Percentiles rank a stretch among this genome's conserved stretches.
These are phyloP conservation scores for Alternaria gansuensis DNA, from an alignment of 2,329 filamentous ascomycete genomes.

Conservation along the genomic window DNA sequence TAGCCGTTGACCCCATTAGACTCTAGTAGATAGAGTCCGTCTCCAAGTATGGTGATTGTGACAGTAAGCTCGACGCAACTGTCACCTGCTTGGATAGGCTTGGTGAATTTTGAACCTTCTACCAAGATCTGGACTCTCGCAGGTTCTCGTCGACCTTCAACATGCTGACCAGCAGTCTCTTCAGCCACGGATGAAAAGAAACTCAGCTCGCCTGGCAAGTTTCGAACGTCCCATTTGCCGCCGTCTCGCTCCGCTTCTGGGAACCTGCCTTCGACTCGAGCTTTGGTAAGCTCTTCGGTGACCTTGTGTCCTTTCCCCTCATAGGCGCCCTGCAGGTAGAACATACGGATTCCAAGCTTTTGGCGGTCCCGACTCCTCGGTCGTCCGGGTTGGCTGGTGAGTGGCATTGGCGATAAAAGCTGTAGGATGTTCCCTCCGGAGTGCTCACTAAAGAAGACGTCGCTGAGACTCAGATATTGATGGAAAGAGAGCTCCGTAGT, in stretches of 20 bases:
- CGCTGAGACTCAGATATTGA: constrained; percentile 73
- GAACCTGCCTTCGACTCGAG: constrained; percentile 84
- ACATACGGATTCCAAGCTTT: constrained; percentile 54
- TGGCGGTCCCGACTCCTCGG: constrained; percentile 47
- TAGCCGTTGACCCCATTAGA: constrained; percentile 73
- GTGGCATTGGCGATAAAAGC: constrained; percentile 66
- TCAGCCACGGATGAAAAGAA: constrained; percentile 75
- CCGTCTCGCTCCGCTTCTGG: constrained; percentile 83
- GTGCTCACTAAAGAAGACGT: constrained; percentile 75
- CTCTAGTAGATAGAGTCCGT: constrained; percentile 66
- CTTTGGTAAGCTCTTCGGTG: constrained; percentile 86
- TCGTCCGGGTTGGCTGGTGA: constrained; percentile 36
- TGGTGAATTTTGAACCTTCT: constrained; percentile 72
- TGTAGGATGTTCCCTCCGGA: constrained; percentile 70
- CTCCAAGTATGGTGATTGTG: constrained; percentile 65
- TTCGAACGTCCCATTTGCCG: constrained; percentile 80
- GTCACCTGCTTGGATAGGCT: constrained; percentile 56
- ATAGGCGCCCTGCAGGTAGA: constrained; percentile 77
- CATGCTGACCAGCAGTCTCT: constrained; percentile 68
- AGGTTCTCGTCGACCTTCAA: constrained; percentile 72
- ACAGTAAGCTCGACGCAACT: constrained; percentile 74
- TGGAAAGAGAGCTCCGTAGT: constrained; percentile 74
- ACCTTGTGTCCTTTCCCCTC: constrained; percentile 79
- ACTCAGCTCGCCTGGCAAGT: constrained; percentile 64
- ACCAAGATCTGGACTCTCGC: constrained; percentile 77